Percentiles rank a stretch among this genome's conserved stretches.
phyloP scores from a whole-genome alignment of 2,329 filamentous ascomycete species.

The Aspergillus sp. region DNA sequence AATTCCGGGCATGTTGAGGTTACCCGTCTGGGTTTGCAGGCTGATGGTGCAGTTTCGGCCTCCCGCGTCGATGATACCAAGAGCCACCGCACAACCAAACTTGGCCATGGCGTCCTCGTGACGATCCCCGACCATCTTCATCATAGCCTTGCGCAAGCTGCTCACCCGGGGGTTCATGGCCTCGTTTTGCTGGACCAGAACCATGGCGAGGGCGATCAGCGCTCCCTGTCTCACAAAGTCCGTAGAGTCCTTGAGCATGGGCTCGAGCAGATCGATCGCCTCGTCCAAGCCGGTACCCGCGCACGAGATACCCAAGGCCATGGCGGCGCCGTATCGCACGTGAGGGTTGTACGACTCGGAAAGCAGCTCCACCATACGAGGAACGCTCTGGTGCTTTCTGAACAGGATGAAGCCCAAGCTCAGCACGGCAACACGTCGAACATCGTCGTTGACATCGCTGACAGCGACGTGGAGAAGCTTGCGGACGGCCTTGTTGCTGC shows the following conservation, averaged over 20 bases:
- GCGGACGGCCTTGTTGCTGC: slow-evolving; percentile 97
- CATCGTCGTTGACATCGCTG: slow-evolving; percentile 97
- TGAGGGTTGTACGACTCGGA: slow-evolving; percentile 99
- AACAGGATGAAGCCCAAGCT: slow-evolving; percentile 97
- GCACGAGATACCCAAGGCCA: slow-evolving; percentile 97
- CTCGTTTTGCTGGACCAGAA: slow-evolving; percentile 99
- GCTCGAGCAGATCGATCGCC: slow-evolving; percentile 93
- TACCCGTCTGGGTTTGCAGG: slow-evolving; percentile 94
- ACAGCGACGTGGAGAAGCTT: slow-evolving; percentile 94
- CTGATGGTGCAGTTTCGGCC: slow-evolving; percentile 98
- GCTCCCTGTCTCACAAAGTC: slow-evolving; percentile 98
- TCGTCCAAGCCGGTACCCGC: slow-evolving; percentile 94
- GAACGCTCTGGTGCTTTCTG: slow-evolving; percentile 94
- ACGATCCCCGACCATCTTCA: slow-evolving; percentile 90
- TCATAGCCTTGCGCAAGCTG: slow-evolving; percentile 84
- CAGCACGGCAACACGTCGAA: slow-evolving; percentile 94
- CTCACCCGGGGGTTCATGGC: slow-evolving; percentile 96
- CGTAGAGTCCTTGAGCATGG: slow-evolving; percentile 98
- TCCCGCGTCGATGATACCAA: slow-evolving; percentile 97
- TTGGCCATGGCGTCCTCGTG: slow-evolving; percentile 99
- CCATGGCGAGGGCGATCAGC: slow-evolving; percentile 92
- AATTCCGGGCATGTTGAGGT: slow-evolving; percentile 97
- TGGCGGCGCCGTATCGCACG: slow-evolving; percentile 94
- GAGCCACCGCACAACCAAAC: slow-evolving; percentile 88
- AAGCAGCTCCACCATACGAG: slow-evolving; percentile 96